These are phyloP conservation scores for Pseudozyma hubeiensis DNA, from an alignment of 1,284 basidiomycete species.

Conservation along the genomic window DNA sequence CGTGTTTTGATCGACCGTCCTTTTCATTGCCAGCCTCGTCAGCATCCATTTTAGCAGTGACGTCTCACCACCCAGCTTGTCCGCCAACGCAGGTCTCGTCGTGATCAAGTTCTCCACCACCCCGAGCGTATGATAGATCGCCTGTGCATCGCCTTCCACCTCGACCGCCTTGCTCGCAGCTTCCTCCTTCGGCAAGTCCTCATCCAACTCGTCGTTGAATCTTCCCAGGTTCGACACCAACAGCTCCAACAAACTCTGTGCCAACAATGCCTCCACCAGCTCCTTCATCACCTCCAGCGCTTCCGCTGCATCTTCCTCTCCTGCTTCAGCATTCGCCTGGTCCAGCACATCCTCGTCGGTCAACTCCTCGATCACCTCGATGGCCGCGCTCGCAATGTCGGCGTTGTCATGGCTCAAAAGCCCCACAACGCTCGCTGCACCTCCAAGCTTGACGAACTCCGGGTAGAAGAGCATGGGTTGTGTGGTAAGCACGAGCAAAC, in stretches of 20 bases:
- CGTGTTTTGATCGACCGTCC: conserved; percentile 64
- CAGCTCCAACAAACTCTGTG: conserved; percentile 85
- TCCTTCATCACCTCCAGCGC: conserved; percentile 17
- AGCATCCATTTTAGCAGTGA: conserved; percentile 83
- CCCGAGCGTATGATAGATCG: conserved; percentile 71
- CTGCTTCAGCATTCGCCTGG: conserved; percentile 74
- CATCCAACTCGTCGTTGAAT: conserved; percentile 50
- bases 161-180: conserved; percentile 22
- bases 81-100: conserved; percentile 78
- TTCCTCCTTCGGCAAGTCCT: conserved; percentile 10
- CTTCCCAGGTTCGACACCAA: conserved; percentile 83
- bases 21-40: conserved; percentile 72
- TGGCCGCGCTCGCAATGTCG: conserved; percentile 58
- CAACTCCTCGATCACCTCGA: conserved; percentile 80
- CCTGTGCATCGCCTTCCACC: conserved; percentile 54
- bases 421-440: conserved; percentile 79
- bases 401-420: conserved; percentile 74
- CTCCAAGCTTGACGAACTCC: conserved; percentile 83
- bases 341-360: conserved; percentile 94
- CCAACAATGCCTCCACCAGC: conserved; percentile 71
- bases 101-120: conserved; percentile 92
- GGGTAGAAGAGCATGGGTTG: conserved; percentile 85
- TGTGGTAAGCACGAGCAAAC: conserved; percentile 86
- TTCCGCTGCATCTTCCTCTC: conserved; percentile 70
- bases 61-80: conserved; percentile 79